phyloP scores from a whole-genome alignment of 331 rosid species.

The Quercus lobata region DNA sequence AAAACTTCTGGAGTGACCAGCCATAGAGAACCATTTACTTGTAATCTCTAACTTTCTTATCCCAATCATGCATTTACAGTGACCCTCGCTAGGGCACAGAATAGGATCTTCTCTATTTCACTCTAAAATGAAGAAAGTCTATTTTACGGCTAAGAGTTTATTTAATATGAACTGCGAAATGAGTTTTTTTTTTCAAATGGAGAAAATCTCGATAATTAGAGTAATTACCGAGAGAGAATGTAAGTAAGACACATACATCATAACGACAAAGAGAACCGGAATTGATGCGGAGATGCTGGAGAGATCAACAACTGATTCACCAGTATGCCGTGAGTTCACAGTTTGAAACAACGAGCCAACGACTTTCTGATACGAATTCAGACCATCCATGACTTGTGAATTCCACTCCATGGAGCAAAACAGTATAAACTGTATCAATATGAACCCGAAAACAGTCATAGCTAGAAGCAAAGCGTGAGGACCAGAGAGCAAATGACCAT shows the following conservation, averaged over 20 bases:
- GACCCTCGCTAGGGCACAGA: no score
- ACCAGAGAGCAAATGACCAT: slow-evolving; percentile 43
- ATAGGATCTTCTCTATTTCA: no score
- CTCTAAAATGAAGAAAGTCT: no score
- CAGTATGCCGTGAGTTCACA: slow-evolving; percentile 52
- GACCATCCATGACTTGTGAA: slow-evolving; percentile 41
- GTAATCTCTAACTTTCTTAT: no score
- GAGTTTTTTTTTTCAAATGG: no score
- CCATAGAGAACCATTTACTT: no score
- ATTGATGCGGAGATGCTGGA: slow-evolving; percentile 56
- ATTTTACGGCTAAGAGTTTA: no score
- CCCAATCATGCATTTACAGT: no score
- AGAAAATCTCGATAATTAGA: no score
- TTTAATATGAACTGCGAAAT: no score
- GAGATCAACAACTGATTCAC: slow-evolving; percentile 59
- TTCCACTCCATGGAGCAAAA: slow-evolving; percentile 71
- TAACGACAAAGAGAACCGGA: slow-evolving; percentile 52
- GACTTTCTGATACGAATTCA: slow-evolving; percentile 45
- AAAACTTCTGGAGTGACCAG: no score
- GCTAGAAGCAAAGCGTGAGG: slow-evolving; percentile 33
- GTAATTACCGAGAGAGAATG: no score
- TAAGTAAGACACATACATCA: slow-evolving; percentile 46
- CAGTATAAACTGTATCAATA: slow-evolving; percentile 36
- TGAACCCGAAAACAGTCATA: slow-evolving; percentile 37
- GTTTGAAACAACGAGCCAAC: slow-evolving; percentile 49